Evolutionary conservation across 2,329 filamentous ascomycete genomes (phyloP), one percentile per base, ranked within the genome.

Genomic region (Colletotrichum spaethianum): DNA sequence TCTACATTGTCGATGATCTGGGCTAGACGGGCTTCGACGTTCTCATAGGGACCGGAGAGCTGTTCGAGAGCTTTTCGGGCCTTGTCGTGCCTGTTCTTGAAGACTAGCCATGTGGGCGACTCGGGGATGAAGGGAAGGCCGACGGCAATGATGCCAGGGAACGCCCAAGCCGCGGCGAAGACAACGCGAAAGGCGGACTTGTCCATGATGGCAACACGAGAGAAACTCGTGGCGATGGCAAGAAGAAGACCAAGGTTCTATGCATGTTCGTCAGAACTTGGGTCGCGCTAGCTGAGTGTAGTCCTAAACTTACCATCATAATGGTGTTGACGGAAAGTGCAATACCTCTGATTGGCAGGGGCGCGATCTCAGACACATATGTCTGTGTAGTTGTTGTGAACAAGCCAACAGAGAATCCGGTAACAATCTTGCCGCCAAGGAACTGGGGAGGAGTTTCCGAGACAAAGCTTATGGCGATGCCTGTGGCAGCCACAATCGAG

Each of bases 271-370:
- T 48, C n/a, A 50, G 16, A 3, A 8, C 18, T 4, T 2, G 64
- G 53, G 48, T 46, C 59, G 28, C 63, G 20, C 63, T 46, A 7
- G n/a, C 59, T 62, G n/a, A 33, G 72, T 69, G 64, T 62, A 53
- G 73, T 73, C 60, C 33, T 66, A 57, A 18, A 61, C 75, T 71
- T 55, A 75, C 79, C 81, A 84, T 68, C 82, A 84, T 76, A 67
- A 85, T 76, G 63, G 84, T 85, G 61, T 81, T 79, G 68, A 83
- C 82, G 0, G 79, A 80, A 0, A 82, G 82, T 1, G 84, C 77
- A 33, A 83, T 83, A 2, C 78, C 78, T 31, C 82, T 78, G 4
- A 85, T 78, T 1, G 79, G 83, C 79, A 73, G 60, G 20, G 75
- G 75, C 3, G 73, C 74, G 9, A 78, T 74, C 55, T 84, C 83